phyloP scores from a whole-genome alignment of 306 rosid species.

The Parietaria judaica region DNA sequence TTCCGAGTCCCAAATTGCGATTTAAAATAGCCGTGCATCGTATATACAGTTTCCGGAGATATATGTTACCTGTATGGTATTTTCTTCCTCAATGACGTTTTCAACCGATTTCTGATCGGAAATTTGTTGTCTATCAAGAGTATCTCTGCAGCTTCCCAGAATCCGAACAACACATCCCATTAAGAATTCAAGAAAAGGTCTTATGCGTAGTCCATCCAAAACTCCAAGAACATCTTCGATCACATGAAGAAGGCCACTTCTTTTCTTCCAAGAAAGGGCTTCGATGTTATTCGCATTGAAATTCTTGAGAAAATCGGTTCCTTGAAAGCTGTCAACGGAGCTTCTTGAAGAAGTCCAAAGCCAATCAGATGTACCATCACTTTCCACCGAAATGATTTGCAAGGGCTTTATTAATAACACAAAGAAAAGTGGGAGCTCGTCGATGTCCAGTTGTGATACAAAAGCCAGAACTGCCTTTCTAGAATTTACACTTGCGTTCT shows the following conservation, averaged over 20 bases:
- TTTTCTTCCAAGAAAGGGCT: conserved; percentile 69
- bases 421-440: conserved; percentile 83
- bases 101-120: conserved; percentile 14
- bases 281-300: conserved; percentile 53
- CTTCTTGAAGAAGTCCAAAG: conserved; percentile 44
- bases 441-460: conserved; percentile 66
- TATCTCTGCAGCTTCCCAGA: conserved; percentile 61
- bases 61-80: conserved; percentile 38
- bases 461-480: conserved; percentile 82
- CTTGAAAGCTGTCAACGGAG: conserved; percentile 40
- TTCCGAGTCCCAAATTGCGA: too few relatives aligned
- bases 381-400: conserved; percentile 44
- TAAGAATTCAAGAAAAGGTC: conserved; percentile 69
- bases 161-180: conserved; percentile 84
- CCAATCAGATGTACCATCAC: conserved; percentile 51
- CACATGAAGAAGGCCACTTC: conserved; percentile 79
- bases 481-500: conserved; percentile 74
- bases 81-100: conserved; percentile 25
- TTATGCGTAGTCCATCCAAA: conserved; percentile 70
- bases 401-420: conserved; percentile 68
- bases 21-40: too few relatives aligned
- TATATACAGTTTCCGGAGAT: neutral
- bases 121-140: conserved; percentile 30
- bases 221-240: conserved; percentile 73
- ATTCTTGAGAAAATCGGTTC: conserved; percentile 44